A percentile compares a stretch with the other conserved stretches of the same genome.
phyloP scores from a whole-genome alignment of 805 yeast genomes.

The Saturnispora sekii region DNA sequence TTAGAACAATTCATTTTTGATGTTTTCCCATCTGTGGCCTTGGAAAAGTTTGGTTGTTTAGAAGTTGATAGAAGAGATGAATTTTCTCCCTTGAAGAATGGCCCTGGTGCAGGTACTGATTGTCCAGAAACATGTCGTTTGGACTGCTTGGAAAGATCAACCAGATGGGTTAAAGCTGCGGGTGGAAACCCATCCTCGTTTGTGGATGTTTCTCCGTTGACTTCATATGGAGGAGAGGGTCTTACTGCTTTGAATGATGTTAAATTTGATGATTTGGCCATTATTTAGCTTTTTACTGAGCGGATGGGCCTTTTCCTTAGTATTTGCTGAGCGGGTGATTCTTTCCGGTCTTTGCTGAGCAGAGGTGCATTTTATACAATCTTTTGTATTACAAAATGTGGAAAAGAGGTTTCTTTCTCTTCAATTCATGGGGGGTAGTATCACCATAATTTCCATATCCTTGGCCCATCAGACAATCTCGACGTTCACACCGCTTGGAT shows the following conservation, averaged over 20 bases:
- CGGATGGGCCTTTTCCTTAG: too few relatives aligned
- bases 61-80: constrained; percentile 83
- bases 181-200: constrained; percentile 53
- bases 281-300: not conserved
- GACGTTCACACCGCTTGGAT: too few relatives aligned
- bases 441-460: too few relatives aligned
- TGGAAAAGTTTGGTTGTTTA: constrained; percentile 73
- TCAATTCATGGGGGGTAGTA: too few relatives aligned
- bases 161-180: constrained; percentile 58
- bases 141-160: constrained; percentile 56
- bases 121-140: constrained; percentile 73
- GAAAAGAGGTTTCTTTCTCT: too few relatives aligned
- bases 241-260: constrained; percentile 47
- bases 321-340: too few relatives aligned
- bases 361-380: too few relatives aligned
- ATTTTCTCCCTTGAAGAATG: constrained; percentile 91
- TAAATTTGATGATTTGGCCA: constrained; percentile 16
- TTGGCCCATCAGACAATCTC: too few relatives aligned
- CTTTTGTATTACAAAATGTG: too few relatives aligned
- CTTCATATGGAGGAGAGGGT: constrained; percentile 73
- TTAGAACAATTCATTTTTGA: constrained; percentile 96
- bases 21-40: constrained; percentile 71
- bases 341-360: too few relatives aligned
- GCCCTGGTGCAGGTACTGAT: constrained; percentile 71
- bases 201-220: constrained; percentile 69